These are phyloP conservation scores for Aspergillus sclerotiicarbonarius DNA, from an alignment of 495 filamentous ascomycete species.

Conservation along the genomic window DNA sequence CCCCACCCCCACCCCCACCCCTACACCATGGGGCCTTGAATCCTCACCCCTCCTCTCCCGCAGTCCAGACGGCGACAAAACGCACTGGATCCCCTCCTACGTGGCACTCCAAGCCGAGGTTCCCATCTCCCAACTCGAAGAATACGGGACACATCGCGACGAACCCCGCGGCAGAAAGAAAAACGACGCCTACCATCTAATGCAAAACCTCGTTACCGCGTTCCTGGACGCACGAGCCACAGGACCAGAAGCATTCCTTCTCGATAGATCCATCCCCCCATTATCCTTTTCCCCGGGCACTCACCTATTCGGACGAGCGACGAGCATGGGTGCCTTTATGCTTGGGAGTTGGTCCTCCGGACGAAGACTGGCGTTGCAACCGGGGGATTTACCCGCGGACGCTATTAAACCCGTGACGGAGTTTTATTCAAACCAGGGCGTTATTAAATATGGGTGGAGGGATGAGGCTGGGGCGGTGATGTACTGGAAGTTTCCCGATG, in stretches of 20 bases:
- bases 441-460: not conserved
- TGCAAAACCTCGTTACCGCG: constrained; percentile 6
- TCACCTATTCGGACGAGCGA: constrained; percentile 4
- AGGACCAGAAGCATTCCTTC: constrained; percentile 5
- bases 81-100: constrained; percentile 16
- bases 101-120: constrained; percentile 15
- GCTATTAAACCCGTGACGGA: not conserved
- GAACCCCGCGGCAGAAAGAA: not conserved
- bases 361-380: not conserved
- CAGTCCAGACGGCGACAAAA: constrained; percentile 9
- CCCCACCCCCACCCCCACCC: not conserved
- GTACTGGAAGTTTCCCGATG: constrained; percentile 14
- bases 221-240: constrained; percentile 10
- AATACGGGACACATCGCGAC: not conserved
- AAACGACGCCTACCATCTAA: not conserved
- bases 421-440: constrained; percentile 3
- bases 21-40: constrained; percentile 9
- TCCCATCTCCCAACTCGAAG: constrained; percentile 10
- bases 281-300: not conserved
- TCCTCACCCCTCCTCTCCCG: constrained; percentile 10
- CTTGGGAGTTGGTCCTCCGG: constrained; percentile 10
- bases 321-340: constrained; percentile 9
- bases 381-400: not conserved
- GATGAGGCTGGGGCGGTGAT: constrained; percentile 10
- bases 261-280: constrained; percentile 7